Conservation (phyloP, 139 green algal species). For the Coccomyxa sp. region DNA sequence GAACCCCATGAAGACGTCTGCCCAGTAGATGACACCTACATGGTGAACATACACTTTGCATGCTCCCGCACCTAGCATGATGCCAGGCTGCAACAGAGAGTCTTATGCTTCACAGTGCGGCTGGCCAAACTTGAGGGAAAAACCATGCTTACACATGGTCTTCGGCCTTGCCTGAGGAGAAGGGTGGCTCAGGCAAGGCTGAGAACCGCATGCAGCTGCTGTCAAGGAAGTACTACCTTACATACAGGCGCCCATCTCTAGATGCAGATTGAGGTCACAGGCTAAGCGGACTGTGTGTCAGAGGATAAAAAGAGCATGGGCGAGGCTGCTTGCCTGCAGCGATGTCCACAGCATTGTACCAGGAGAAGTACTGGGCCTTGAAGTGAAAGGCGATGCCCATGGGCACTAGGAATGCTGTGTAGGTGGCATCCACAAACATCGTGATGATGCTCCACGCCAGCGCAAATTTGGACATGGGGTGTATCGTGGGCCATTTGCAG, state of each 20-base stretch:
- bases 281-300: not conserved
- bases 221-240: not conserved
- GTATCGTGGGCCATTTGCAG: not conserved
- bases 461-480: not conserved
- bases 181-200: no score
- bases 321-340: not conserved
- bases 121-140: no score
- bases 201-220: not conserved
- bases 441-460: constrained; percentile 9
- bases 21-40: constrained; percentile 6
- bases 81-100: no score
- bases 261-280: not conserved
- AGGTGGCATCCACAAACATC: constrained; percentile 18
- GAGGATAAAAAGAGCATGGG: not conserved
- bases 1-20: constrained; percentile 13
- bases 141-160: no score
- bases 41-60: no score
- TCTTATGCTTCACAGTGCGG: no score
- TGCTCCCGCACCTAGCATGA: no score
- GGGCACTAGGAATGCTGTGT: constrained; percentile 29
- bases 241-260: not conserved
- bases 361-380: constrained; percentile 1
- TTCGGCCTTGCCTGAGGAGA: no score
- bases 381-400: constrained; percentile 22
- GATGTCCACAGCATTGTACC: constrained; percentile 12